Evolutionary conservation across 2,329 filamentous ascomycete species (phyloP).

Genomic region (Cladobotryum protrusum): DNA sequence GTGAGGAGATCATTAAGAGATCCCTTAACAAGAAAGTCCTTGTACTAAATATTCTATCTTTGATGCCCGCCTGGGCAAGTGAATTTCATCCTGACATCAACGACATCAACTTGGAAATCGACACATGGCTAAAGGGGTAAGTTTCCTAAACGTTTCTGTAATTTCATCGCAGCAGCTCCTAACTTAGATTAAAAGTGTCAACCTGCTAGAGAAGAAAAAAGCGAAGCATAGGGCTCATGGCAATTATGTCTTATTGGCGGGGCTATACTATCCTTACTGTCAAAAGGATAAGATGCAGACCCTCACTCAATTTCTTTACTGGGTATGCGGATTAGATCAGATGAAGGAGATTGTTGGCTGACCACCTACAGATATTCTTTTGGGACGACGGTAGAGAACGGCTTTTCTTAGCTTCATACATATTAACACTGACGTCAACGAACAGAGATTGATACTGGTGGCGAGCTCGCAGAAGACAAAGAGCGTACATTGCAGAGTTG

Average conservation of each 20-base stretch:
- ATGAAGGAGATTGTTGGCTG: not conserved
- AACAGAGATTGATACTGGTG: conserved; percentile 9
- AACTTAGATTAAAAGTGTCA: not conserved
- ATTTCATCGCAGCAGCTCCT: not conserved
- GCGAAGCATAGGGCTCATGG: conserved; percentile 3
- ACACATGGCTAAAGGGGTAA: not conserved
- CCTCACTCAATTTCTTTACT: conserved; percentile 7
- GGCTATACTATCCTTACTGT: conserved; percentile 3
- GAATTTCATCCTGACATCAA: not conserved
- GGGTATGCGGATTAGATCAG: not conserved
- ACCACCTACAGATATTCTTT: conserved; percentile 2
- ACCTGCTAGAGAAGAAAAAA: conserved; percentile 2
- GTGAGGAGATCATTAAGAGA: not conserved
- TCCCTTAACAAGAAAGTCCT: not conserved
- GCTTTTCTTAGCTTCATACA: not conserved
- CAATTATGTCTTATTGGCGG: conserved; percentile 4
- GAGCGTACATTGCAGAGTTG: conserved; percentile 4
- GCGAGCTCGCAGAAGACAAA: conserved; percentile 4
- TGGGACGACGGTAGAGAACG: not conserved
- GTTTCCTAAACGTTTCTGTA: not conserved
- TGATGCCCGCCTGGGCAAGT: not conserved
- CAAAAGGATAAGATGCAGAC: conserved; percentile 4
- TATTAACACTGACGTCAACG: not conserved
- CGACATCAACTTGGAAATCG: not conserved
- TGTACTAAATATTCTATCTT: not conserved